Evolutionary conservation across 176 grass and related monocot genomes (phyloP).

Genomic region (Aegilops speltoides): DNA sequence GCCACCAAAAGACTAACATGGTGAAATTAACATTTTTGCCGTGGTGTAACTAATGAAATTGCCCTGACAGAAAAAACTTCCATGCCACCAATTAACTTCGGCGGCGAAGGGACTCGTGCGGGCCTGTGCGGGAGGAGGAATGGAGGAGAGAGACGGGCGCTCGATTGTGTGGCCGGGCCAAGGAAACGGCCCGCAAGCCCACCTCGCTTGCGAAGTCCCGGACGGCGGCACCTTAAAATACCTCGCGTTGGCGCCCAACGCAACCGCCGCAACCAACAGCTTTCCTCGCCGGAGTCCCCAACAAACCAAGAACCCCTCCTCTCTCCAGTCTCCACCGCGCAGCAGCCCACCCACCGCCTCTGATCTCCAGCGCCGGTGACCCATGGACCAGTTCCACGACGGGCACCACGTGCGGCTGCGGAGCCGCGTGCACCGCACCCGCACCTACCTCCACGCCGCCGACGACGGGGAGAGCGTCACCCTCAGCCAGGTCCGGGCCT

Average conservation of each 20-base stretch:
- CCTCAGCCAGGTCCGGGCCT: background rate
- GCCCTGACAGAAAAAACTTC: too few relatives aligned
- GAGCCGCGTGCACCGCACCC: background rate
- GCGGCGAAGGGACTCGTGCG: too few relatives aligned
- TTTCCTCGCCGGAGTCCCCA: background rate
- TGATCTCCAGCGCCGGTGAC: background rate
- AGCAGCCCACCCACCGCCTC: background rate
- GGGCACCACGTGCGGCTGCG: slow-evolving; percentile 4
- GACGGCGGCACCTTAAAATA: background rate
- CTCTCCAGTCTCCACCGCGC: background rate
- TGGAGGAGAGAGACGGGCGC: too few relatives aligned
- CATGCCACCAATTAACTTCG: too few relatives aligned
- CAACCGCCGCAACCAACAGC: background rate
- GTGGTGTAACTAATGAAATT: too few relatives aligned
- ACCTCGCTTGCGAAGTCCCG: background rate
- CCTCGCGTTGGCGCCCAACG: background rate
- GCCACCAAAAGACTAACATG: too few relatives aligned
- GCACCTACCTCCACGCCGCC: slow-evolving; percentile 19
- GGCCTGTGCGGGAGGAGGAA: too few relatives aligned
- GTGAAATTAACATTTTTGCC: too few relatives aligned
- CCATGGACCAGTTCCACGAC: slow-evolving; percentile 13
- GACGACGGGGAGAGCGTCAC: background rate
- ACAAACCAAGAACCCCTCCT: background rate
- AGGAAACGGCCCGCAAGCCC: too few relatives aligned
- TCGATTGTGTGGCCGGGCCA: too few relatives aligned